phyloP scores from a whole-genome alignment of 768 basidiomycete species.

The Favolaschia claudopus region DNA sequence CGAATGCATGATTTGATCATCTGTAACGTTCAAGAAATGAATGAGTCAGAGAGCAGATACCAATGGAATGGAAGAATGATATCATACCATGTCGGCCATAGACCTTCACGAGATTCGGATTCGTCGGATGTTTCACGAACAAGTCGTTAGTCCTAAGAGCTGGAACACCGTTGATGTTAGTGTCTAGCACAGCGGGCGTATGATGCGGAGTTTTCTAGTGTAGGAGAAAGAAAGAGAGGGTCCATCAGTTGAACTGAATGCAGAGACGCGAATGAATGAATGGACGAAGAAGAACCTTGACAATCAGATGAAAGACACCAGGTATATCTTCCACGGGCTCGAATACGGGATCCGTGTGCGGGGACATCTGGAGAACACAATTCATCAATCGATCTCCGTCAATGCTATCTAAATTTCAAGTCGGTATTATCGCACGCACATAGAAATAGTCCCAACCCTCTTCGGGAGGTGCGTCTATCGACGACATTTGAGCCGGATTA shows the following conservation, averaged over 20 bases:
- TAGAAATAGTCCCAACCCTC: conserved; percentile 13
- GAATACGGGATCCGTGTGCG: not conserved
- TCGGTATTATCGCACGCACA: not conserved
- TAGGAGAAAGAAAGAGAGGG: not conserved
- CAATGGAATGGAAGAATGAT: not conserved
- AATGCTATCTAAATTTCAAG: not conserved
- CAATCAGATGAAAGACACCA: not conserved
- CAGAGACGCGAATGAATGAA: not conserved
- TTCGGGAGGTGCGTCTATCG: not conserved
- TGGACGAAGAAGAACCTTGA: not conserved
- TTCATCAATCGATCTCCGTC: no score
- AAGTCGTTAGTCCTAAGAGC: conserved; percentile 52
- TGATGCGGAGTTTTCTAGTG: conserved; percentile 4
- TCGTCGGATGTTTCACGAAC: conserved; percentile 48
- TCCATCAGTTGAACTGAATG: not conserved
- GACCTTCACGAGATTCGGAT: conserved; percentile 43
- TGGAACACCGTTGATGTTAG: conserved; percentile 41
- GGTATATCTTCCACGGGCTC: not conserved
- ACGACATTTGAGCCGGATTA: not conserved
- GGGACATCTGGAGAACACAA: not conserved
- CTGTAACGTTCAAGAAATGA: conserved; percentile 8
- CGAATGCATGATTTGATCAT: conserved; percentile 54
- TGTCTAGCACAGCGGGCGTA: conserved; percentile 35
- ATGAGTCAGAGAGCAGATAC: no score
- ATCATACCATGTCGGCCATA: conserved; percentile 31